Conservation (phyloP, 2,329 filamentous ascomycete species). For the Elsinoe australis region DNA sequence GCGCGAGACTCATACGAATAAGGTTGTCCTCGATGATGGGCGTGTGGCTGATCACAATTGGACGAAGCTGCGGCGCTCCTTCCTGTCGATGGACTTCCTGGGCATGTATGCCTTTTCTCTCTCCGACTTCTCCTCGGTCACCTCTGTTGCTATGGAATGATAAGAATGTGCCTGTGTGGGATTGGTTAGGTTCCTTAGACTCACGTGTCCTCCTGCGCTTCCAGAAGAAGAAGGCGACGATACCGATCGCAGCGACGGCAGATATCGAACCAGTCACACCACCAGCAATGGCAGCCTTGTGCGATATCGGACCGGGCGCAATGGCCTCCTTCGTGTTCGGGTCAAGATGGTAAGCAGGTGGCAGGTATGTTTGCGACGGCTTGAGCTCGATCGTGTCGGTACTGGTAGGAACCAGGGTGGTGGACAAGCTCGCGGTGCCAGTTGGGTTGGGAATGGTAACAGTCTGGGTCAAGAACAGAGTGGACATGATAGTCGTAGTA, state of each 20-base stretch:
- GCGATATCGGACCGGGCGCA: slow-evolving; percentile 5
- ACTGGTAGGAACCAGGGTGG: slow-evolving; percentile 1
- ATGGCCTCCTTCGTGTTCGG: slow-evolving; percentile 7
- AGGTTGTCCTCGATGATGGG: slow-evolving; percentile 28
- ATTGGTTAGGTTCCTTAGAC: slow-evolving; percentile 11
- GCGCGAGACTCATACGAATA: slow-evolving; percentile 29
- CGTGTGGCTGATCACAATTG: slow-evolving; percentile 6
- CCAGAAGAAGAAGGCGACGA: slow-evolving; percentile 17
- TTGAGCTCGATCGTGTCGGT: slow-evolving; percentile 14
- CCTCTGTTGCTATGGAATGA: slow-evolving; percentile 8
- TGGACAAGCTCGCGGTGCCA: slow-evolving; percentile 8
- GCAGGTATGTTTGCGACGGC: slow-evolving; percentile 8
- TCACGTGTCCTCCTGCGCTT: slow-evolving; percentile 17
- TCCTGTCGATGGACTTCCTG: slow-evolving; percentile 10
- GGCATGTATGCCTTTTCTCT: slow-evolving; percentile 12
- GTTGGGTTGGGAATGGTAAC: slow-evolving; percentile 13
- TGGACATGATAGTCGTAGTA: slow-evolving; percentile 16
- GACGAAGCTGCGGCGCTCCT: slow-evolving; percentile 3
- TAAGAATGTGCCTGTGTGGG: slow-evolving; percentile 1
- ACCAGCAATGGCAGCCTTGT: slow-evolving; percentile 17
- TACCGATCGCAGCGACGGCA: slow-evolving; percentile 14
- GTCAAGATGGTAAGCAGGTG: slow-evolving; percentile 11
- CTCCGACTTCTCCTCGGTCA: slow-evolving; percentile 12
- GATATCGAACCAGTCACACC: slow-evolving; percentile 18
- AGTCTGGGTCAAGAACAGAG: slow-evolving; percentile 12